These are phyloP conservation scores for Aspergillus pseudoterreus DNA, from an alignment of 2,329 filamentous ascomycete species.

Conservation along the genomic window DNA sequence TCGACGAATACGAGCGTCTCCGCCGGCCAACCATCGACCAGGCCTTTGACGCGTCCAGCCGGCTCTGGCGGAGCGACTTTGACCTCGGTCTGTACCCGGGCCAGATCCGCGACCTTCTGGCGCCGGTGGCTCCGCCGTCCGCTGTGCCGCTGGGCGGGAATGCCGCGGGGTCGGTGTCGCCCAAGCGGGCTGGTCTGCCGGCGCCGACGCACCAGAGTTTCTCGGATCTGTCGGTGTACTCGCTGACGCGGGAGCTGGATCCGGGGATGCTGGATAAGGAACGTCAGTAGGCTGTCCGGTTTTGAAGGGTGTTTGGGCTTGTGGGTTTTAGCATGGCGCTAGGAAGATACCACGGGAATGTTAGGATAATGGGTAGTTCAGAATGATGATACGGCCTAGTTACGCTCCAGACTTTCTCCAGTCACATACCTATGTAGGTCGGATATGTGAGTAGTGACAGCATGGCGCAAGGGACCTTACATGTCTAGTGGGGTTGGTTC, in stretches of 20 bases:
- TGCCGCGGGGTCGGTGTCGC: background rate
- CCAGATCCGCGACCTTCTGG: slow-evolving; percentile 4
- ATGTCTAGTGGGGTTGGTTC: no score
- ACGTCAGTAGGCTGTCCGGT: background rate
- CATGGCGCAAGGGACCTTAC: no score
- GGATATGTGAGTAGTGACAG: no score
- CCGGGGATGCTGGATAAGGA: background rate
- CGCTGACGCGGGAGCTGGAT: slow-evolving; percentile 1
- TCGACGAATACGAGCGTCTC: slow-evolving; percentile 35
- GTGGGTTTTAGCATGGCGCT: no score
- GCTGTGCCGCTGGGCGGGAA: background rate
- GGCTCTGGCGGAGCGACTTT: slow-evolving; percentile 31
- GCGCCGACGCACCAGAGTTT: slow-evolving; percentile 7
- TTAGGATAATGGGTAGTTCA: no score
- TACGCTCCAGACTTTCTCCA: no score
- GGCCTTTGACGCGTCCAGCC: slow-evolving; percentile 38
- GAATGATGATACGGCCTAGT: no score
- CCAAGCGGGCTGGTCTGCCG: background rate
- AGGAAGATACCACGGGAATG: no score
- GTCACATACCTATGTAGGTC: no score
- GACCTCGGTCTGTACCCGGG: slow-evolving; percentile 5
- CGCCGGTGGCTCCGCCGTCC: slow-evolving; percentile 1
- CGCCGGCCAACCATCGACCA: slow-evolving; percentile 35
- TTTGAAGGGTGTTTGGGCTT: no score
- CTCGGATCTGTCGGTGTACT: slow-evolving; percentile 8